A percentile compares a stretch with the other conserved stretches of the same genome.
These are phyloP conservation scores for Penicillium sp. DNA, from an alignment of 2,329 filamentous ascomycete genomes.

Conservation along the genomic window DNA sequence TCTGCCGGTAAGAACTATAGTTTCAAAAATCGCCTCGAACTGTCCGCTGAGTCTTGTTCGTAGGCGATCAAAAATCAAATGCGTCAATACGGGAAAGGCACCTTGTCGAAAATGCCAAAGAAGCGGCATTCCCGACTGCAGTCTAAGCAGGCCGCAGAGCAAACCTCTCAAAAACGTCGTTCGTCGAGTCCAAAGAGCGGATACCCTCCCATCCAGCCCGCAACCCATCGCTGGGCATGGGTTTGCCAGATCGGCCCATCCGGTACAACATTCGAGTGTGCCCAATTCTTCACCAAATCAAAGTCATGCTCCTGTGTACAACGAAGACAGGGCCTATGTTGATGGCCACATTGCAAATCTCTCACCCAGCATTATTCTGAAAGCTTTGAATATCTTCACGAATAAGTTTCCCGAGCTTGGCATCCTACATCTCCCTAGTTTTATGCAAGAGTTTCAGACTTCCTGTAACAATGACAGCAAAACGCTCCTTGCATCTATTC, in stretches of 20 bases:
- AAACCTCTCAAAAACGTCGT: constrained; percentile 1
- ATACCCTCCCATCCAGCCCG: not conserved
- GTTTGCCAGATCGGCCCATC: not conserved
- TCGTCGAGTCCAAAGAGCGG: not conserved
- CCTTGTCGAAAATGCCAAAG: constrained; percentile 25
- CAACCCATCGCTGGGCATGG: constrained; percentile 4
- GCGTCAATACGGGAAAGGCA: constrained; percentile 21
- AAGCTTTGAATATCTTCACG: constrained; percentile 19
- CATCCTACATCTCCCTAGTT: constrained; percentile 20
- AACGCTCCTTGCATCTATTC: constrained; percentile 13
- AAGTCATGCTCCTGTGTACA: not conserved
- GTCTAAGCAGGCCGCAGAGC: constrained; percentile 15
- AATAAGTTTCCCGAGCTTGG: constrained; percentile 23
- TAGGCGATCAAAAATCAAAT: constrained; percentile 28
- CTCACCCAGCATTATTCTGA: constrained; percentile 9
- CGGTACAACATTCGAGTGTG: not conserved
- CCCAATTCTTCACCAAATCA: not conserved
- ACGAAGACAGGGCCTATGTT: not conserved
- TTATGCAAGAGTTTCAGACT: constrained; percentile 13
- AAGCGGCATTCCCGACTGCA: constrained; percentile 15
- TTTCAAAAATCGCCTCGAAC: no score
- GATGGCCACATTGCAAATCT: constrained; percentile 11
- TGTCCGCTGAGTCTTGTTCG: not conserved
- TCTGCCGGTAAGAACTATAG: constrained; percentile 7
- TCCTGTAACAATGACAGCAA: constrained; percentile 10